Conservation (phyloP, 352 stramenopile genomes). For the Phytophthora lateralis region DNA sequence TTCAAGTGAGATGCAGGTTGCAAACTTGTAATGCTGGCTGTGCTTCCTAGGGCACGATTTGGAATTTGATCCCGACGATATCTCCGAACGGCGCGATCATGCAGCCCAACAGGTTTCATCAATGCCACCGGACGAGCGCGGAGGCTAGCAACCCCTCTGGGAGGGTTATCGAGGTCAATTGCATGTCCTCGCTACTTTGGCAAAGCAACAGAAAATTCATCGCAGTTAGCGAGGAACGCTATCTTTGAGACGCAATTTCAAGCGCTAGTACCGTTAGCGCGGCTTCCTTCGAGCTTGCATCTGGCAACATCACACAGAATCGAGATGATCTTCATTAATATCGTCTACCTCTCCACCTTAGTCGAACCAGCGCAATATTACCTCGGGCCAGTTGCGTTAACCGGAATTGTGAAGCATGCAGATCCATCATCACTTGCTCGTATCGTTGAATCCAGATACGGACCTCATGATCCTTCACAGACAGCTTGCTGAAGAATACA, state of each 20-base stretch:
- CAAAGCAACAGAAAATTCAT: constrained; percentile 2
- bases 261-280: constrained; percentile 51
- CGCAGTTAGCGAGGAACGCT: neutral
- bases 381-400: constrained; percentile 68
- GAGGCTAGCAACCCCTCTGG: constrained; percentile 37
- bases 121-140: constrained; percentile 42
- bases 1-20: constrained; percentile 25
- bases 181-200: constrained; percentile 54
- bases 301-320: constrained; percentile 24
- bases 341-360: neutral
- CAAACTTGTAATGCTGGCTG: constrained; percentile 41
- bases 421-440: constrained; percentile 85
- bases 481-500: constrained; percentile 40
- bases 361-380: constrained; percentile 12
- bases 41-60: constrained; percentile 57
- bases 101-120: constrained; percentile 55
- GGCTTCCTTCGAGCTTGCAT: constrained; percentile 67
- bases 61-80: constrained; percentile 72
- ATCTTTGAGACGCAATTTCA: neutral
- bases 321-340: constrained; percentile 1
- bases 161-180: constrained; percentile 49
- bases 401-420: constrained; percentile 76
- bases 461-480: constrained; percentile 59
- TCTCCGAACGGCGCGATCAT: constrained; percentile 69
- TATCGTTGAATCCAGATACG: constrained; percentile 80